Conservation (phyloP, 176 grass and related monocot species). For the Triticum urartu region DNA sequence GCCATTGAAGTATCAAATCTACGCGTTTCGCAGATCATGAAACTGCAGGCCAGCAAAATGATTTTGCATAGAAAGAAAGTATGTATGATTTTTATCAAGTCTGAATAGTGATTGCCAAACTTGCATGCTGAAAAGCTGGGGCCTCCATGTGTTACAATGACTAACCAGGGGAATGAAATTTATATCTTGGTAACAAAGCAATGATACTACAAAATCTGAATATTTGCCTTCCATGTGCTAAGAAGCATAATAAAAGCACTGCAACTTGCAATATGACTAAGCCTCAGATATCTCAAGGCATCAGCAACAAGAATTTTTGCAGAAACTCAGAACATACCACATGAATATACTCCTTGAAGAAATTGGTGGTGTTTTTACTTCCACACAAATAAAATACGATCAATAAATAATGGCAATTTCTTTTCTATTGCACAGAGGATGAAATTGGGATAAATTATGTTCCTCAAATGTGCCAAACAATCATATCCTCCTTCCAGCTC, state of each 20-base stretch:
- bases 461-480: conserved; percentile 20
- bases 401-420: not conserved
- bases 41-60: not conserved
- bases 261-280: not conserved
- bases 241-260: not conserved
- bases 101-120: not conserved
- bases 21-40: not conserved
- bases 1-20: not conserved
- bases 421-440: not conserved
- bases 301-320: not conserved
- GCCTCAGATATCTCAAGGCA: not conserved
- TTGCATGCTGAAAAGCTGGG: not conserved
- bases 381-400: not conserved
- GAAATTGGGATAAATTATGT: conserved; percentile 21
- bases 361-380: not conserved
- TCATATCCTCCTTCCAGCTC: not conserved
- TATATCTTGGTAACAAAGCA: not conserved
- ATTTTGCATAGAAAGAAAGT: not conserved
- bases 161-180: not conserved
- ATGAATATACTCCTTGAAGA: not conserved
- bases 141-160: not conserved
- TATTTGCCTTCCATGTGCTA: not conserved
- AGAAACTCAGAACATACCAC: not conserved
- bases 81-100: not conserved
- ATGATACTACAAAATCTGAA: not conserved